These are phyloP conservation scores for Rhizoctonia solani DNA, from an alignment of 1,284 basidiomycete genomes.

Conservation along the genomic window DNA sequence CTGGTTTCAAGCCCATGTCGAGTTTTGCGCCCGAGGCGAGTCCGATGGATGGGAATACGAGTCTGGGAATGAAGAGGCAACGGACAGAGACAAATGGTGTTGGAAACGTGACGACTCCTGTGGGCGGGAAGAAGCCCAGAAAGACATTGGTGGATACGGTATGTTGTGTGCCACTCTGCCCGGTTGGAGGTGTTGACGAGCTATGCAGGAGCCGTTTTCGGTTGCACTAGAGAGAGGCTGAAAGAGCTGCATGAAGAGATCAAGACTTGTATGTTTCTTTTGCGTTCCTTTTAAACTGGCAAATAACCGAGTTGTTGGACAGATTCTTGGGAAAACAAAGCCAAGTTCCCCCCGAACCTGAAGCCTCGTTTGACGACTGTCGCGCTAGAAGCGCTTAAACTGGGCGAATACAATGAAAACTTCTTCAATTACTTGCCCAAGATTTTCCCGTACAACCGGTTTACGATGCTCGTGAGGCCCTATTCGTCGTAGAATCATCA, in stretches of 20 bases:
- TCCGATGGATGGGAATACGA: too few relatives aligned
- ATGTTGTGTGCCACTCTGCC: constrained; percentile 41
- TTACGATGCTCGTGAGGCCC: constrained; percentile 73
- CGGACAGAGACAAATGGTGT: constrained; percentile 26
- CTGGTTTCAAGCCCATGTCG: constrained; percentile 12
- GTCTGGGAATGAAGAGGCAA: constrained; percentile 27
- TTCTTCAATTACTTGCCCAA: constrained; percentile 88
- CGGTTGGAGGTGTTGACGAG: not conserved
- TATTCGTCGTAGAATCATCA: not conserved
- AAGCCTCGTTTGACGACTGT: constrained; percentile 74
- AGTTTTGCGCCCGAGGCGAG: too few relatives aligned
- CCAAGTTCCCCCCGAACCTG: constrained; percentile 84
- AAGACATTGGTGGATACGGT: constrained; percentile 64
- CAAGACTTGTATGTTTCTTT: constrained; percentile 19
- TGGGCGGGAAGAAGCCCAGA: not conserved
- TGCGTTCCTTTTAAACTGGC: not conserved
- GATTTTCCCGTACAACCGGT: constrained; percentile 91
- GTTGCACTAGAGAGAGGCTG: constrained; percentile 67
- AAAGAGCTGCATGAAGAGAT: constrained; percentile 57
- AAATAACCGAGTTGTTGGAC: constrained; percentile 6
- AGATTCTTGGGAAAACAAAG: constrained; percentile 75
- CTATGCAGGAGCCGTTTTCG: constrained; percentile 61
- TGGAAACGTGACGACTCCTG: constrained; percentile 1
- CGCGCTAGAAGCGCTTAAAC: constrained; percentile 76
- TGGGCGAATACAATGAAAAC: constrained; percentile 88